Conservation (phyloP, 2,329 filamentous ascomycete species). For the Plectosphaerella sp. region DNA sequence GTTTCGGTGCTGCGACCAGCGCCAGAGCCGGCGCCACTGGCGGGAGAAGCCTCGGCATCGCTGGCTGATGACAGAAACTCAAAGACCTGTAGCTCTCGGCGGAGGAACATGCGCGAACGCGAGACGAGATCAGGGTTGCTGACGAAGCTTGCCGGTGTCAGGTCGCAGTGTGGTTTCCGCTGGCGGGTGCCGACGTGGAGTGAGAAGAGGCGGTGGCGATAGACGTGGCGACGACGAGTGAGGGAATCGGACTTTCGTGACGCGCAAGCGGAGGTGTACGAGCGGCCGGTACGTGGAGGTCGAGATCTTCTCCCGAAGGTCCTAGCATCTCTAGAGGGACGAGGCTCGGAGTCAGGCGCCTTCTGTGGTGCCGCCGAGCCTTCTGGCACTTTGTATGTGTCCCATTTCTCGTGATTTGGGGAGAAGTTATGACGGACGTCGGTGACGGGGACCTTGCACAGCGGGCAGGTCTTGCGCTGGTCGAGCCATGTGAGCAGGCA, state of each 20-base stretch:
- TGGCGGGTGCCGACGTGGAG: slow-evolving; percentile 79
- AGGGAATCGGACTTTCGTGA: slow-evolving; percentile 27
- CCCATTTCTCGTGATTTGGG: slow-evolving; percentile 37
- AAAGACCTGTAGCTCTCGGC: slow-evolving; percentile 81
- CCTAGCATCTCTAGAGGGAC: no score
- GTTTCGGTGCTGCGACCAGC: no score
- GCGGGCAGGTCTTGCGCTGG: slow-evolving; percentile 66
- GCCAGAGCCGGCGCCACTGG: slow-evolving; percentile 6
- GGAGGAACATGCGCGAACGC: slow-evolving; percentile 74
- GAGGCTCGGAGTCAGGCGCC: no score
- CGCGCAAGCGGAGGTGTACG: background rate
- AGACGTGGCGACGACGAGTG: slow-evolving; percentile 64
- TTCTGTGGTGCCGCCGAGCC: background rate
- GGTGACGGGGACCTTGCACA: slow-evolving; percentile 60
- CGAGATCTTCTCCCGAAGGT: no score
- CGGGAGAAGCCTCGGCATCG: background rate
- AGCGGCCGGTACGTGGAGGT: no score
- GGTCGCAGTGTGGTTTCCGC: slow-evolving; percentile 68
- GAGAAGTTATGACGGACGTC: slow-evolving; percentile 57
- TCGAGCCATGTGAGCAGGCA: slow-evolving; percentile 82
- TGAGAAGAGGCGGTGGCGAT: slow-evolving; percentile 68
- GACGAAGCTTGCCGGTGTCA: slow-evolving; percentile 64
- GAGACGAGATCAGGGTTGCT: slow-evolving; percentile 64
- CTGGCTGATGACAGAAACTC: slow-evolving; percentile 52
- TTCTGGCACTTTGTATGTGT: slow-evolving; percentile 42